Conservation (phyloP, 1,284 basidiomycete genomes). For the Mycosarcoma mackinlayi region DNA sequence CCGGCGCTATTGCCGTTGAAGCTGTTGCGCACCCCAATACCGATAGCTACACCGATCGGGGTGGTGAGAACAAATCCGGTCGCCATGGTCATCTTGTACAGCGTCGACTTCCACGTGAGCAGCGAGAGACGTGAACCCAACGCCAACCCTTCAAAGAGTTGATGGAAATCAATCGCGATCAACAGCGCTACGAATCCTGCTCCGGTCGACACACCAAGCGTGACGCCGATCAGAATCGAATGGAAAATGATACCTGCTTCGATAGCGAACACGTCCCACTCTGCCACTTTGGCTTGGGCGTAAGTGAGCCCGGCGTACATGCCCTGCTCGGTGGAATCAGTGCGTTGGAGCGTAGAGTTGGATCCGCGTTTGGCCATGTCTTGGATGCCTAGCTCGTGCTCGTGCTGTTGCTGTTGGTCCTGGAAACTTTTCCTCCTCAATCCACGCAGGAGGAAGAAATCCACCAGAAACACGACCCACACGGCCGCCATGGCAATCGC, state of each 20-base stretch:
- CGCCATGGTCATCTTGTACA: conserved; percentile 55
- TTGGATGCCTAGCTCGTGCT: background rate
- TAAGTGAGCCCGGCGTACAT: conserved; percentile 20
- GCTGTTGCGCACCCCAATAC: conserved; percentile 81
- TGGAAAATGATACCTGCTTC: conserved; percentile 71
- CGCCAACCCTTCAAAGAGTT: conserved; percentile 45
- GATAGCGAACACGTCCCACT: conserved; percentile 66
- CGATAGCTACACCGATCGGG: conserved; percentile 73
- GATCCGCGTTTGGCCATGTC: conserved; percentile 3
- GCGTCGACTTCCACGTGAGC: conserved; percentile 25
- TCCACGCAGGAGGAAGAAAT: conserved; percentile 54
- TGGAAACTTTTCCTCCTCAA: conserved; percentile 13
- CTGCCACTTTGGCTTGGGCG: conserved; percentile 31
- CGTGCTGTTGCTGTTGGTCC: background rate
- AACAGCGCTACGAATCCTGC: conserved; percentile 59
- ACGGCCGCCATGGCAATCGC: conserved; percentile 66
- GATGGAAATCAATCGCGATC: conserved; percentile 66
- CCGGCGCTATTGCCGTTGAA: conserved; percentile 83
- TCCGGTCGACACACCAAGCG: conserved; percentile 62
- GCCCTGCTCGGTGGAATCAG: background rate
- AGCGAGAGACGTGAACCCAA: conserved; percentile 58
- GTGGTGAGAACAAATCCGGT: conserved; percentile 69
- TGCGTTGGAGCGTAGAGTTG: conserved; percentile 7
- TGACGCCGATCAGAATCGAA: conserved; percentile 64
- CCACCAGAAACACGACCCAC: conserved; percentile 65